Evolutionary conservation across 2,329 filamentous ascomycete genomes (phyloP), one percentile per base, ranked within the genome.

Genomic region (Ceratocystis diversiconidia): DNA sequence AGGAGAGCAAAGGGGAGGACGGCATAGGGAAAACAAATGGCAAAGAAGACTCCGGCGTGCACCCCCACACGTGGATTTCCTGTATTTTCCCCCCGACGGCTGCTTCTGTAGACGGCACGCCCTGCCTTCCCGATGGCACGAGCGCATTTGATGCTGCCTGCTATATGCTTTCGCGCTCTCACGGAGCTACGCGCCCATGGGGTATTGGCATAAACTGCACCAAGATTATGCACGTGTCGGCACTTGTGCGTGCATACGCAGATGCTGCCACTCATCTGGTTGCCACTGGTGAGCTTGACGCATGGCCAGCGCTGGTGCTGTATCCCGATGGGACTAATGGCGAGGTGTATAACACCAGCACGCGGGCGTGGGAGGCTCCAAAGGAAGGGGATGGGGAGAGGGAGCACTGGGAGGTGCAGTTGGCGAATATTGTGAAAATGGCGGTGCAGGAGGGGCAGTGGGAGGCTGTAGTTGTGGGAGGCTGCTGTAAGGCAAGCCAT

Each of bases 261-360:
- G 75, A 74, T 2, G 78, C 75, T 7, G 72, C 85, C 17, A 66
- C 68, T 8, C 68, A 66, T n/a, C 63, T 82, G 69, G 65, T 78
- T 1, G 63, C 70, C 3, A 69, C 72, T 3, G 74, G 75, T 0
- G 69, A 73, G 15, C 63, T 78, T 1, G 22, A 68, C 0, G 52
- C 36, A 15, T 79, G 77, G 75, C 84, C 84, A 0, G 77, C 76
- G 22, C 72, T 88, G 64, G 80, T 88, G 3, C 70, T 88, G 19
- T 88, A 88, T 71, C 86, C 86, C 0, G 86, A 89, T 72, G 85
- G 85, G 0, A 87, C 86, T 1, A 85, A 84, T 60, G 84, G 84
- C 0, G 83, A 87, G 73, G 79, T 85, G 0, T 88, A 88, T 73
- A 82, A 88, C 72, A 85, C 85, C 0, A 74, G 73, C 0, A 85